phyloP scores from a whole-genome alignment of 2,329 filamentous ascomycete species.

The Colletotrichum neosansevieriae region DNA sequence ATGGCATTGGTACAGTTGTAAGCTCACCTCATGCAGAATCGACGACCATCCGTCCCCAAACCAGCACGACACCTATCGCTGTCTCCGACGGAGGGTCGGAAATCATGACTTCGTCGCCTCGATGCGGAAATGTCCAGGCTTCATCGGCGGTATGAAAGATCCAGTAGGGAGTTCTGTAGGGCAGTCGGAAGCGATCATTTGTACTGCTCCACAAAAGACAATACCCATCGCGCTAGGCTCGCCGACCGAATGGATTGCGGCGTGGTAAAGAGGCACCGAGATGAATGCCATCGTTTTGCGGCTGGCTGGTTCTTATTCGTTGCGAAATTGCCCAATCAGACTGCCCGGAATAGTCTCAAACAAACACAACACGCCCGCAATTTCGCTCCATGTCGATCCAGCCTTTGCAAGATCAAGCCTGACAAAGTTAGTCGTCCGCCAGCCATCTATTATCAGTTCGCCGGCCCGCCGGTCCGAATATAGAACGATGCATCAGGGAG shows the following conservation, averaged over 20 bases:
- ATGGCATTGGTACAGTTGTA: constrained; percentile 1
- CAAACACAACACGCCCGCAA: background rate
- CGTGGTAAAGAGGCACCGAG: constrained; percentile 11
- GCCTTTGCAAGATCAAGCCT: constrained; percentile 19
- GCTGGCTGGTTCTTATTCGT: constrained; percentile 13
- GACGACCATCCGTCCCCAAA: background rate
- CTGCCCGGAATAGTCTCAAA: background rate
- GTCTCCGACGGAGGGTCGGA: background rate
- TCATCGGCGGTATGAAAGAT: background rate
- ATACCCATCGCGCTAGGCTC: background rate
- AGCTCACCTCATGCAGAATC: constrained; percentile 19
- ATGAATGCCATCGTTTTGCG: background rate
- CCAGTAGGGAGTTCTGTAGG: background rate
- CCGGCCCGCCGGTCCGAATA: constrained; percentile 4
- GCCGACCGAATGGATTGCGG: constrained; percentile 13
- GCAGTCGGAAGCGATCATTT: background rate
- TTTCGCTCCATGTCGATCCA: constrained; percentile 5
- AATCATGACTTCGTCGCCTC: background rate
- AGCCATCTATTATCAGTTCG: background rate
- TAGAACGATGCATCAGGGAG: background rate
- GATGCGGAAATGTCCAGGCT: background rate
- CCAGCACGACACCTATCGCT: background rate
- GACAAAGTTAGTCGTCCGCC: background rate
- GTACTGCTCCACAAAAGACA: background rate
- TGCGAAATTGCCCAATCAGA: background rate